A percentile compares a stretch with the other conserved stretches of the same genome.
Evolutionary conservation across 2,329 filamentous ascomycete species (phyloP).

Genomic region (Dactylonectria macrodidyma): DNA sequence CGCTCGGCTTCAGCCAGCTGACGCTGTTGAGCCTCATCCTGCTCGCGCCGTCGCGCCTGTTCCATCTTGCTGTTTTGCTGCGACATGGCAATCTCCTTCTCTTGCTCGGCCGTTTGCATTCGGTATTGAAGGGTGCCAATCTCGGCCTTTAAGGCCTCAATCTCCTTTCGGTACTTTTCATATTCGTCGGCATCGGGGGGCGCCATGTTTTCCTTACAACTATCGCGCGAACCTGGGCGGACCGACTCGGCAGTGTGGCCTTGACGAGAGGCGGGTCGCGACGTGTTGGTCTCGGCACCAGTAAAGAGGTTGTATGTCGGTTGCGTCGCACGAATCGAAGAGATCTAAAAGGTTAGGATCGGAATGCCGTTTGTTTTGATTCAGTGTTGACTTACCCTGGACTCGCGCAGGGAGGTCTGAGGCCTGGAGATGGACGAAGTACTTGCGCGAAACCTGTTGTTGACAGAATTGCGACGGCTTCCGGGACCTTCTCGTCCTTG

Average conservation of each 20-base stretch:
- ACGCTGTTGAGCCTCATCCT: conserved; percentile 83
- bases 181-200: conserved; percentile 72
- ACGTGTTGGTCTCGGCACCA: conserved; percentile 61
- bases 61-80: conserved; percentile 88
- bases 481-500: conserved; percentile 51
- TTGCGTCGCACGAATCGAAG: conserved; percentile 66
- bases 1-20: conserved; percentile 72
- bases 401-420: conserved; percentile 54
- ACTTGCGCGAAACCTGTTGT: conserved; percentile 54
- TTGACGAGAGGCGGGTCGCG: conserved; percentile 59
- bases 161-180: conserved; percentile 69
- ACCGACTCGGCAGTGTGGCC: conserved; percentile 58
- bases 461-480: conserved; percentile 49
- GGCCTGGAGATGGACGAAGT: conserved; percentile 55
- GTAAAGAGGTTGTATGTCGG: conserved; percentile 73
- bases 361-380: conserved; percentile 39
- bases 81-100: conserved; percentile 84
- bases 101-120: conserved; percentile 87
- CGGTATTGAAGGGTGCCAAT: conserved; percentile 91
- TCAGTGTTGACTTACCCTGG: conserved; percentile 55
- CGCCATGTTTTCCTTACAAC: conserved; percentile 72
- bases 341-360: conserved; percentile 53
- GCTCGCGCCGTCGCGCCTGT: conserved; percentile 84
- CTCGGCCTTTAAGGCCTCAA: conserved; percentile 90
- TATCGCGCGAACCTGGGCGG: conserved; percentile 68